Evolutionary conservation across 2,329 filamentous ascomycete genomes (phyloP).

Genomic region (Talaromyces sp.): DNA sequence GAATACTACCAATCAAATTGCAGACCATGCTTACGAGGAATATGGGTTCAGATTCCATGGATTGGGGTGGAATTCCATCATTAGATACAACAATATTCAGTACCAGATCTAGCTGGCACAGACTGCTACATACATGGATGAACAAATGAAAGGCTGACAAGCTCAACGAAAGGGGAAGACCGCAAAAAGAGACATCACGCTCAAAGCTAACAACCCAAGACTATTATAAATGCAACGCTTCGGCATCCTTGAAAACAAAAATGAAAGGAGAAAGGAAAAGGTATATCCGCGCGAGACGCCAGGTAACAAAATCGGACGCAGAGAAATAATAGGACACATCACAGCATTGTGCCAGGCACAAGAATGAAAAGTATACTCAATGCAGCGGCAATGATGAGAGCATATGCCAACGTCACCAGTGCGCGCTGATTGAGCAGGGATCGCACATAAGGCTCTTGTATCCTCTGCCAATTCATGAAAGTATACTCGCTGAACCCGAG

Average conservation of each 20-base stretch:
- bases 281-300: slow-evolving; percentile 18
- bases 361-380: slow-evolving; percentile 88
- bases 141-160: neutral
- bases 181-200: neutral
- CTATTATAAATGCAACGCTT: slow-evolving; percentile 14
- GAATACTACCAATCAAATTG: neutral
- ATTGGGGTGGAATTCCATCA: neutral
- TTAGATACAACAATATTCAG: neutral
- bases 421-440: slow-evolving; percentile 80
- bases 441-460: slow-evolving; percentile 87
- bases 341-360: slow-evolving; percentile 66
- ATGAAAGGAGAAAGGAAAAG: slow-evolving; percentile 1
- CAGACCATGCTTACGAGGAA: neutral
- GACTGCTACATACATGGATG: slow-evolving; percentile 1
- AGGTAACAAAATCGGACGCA: too few species aligned
- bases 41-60: neutral
- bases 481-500: slow-evolving; percentile 95
- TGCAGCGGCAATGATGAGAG: slow-evolving; percentile 72
- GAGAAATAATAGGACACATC: too few species aligned
- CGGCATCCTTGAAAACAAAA: neutral
- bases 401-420: slow-evolving; percentile 72
- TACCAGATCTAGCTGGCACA: slow-evolving; percentile 8
- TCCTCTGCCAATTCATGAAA: slow-evolving; percentile 82
- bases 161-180: neutral
- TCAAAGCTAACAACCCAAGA: neutral